phyloP scores from a whole-genome alignment of 176 grass and related monocot species.

The Puya raimondii region DNA sequence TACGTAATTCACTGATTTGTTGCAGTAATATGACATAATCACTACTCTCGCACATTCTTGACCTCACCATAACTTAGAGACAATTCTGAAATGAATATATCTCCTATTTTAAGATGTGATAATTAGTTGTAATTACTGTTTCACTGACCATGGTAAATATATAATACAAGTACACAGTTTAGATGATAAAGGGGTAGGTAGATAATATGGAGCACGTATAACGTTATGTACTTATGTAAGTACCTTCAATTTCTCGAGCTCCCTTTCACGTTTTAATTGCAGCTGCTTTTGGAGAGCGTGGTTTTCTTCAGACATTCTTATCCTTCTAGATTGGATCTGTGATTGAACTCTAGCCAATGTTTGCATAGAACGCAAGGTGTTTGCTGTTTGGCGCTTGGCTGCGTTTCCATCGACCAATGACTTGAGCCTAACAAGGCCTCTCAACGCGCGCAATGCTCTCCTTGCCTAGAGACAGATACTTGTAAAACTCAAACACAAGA shows the following conservation, averaged over 20 bases:
- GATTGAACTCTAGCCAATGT: conserved; percentile 67
- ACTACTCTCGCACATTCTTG: not conserved
- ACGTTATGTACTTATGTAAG: not conserved
- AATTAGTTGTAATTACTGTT: too few relatives aligned
- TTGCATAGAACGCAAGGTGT: conserved; percentile 64
- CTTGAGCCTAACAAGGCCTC: conserved; percentile 77
- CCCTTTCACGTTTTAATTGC: conserved; percentile 62
- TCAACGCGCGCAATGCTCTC: conserved; percentile 59
- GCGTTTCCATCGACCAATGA: conserved; percentile 66
- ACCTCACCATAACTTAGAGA: not conserved
- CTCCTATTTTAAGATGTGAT: too few relatives aligned
- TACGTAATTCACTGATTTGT: not conserved
- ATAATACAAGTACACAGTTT: too few relatives aligned
- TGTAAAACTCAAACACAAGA: not conserved
- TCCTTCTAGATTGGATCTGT: conserved; percentile 62
- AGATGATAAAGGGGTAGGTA: too few relatives aligned
- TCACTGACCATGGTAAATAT: too few relatives aligned
- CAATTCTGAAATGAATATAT: not conserved
- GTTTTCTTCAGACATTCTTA: conserved; percentile 80
- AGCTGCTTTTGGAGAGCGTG: conserved; percentile 74
- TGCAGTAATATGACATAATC: not conserved
- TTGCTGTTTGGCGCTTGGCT: conserved; percentile 60
- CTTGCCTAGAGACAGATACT: conserved; percentile 44
- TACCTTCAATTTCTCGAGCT: conserved; percentile 81
- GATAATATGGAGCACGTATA: too few relatives aligned